phyloP scores from a whole-genome alignment of 2,329 filamentous ascomycete genomes.

The Scedosporium minutisporum region DNA sequence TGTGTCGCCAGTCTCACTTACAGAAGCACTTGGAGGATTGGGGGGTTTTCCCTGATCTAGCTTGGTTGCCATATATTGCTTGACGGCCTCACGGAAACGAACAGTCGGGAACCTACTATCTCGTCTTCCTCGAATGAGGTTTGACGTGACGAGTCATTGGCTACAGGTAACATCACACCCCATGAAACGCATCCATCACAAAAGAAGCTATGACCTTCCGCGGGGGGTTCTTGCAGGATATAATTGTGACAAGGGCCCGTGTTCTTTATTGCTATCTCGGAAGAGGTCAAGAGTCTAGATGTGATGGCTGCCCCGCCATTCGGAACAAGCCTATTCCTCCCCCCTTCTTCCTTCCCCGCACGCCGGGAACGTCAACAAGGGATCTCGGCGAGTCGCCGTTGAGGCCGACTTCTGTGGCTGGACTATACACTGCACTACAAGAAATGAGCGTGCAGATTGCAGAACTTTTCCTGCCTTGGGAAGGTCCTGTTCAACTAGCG shows the following conservation, averaged over 20 bases:
- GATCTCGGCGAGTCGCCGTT: too few species aligned
- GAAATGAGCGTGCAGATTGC: too few species aligned
- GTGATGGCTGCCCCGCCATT: not conserved
- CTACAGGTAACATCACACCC: not conserved
- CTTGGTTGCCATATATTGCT: not conserved
- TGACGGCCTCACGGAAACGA: not conserved
- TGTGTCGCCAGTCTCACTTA: not conserved
- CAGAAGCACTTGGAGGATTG: not conserved
- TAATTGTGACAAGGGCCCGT: not conserved
- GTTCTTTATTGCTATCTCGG: not conserved
- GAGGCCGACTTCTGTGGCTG: too few species aligned
- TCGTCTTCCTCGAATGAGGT: not conserved
- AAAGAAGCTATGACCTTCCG: not conserved
- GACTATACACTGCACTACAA: too few species aligned
- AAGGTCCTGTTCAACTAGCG: too few species aligned
- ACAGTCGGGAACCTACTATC: too few species aligned
- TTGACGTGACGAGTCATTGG: not conserved
- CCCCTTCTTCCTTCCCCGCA: not conserved
- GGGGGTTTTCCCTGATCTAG: not conserved
- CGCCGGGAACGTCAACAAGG: too few species aligned
- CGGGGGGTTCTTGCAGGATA: not conserved
- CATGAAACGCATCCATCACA: conserved; percentile 1
- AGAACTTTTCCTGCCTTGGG: too few species aligned
- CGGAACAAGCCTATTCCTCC: not conserved
- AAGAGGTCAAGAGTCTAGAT: not conserved